A percentile compares a stretch with the other conserved stretches of the same genome.
These are phyloP conservation scores for Eutrema japonicum DNA, from an alignment of 345 rosid species.

Conservation along the genomic window DNA sequence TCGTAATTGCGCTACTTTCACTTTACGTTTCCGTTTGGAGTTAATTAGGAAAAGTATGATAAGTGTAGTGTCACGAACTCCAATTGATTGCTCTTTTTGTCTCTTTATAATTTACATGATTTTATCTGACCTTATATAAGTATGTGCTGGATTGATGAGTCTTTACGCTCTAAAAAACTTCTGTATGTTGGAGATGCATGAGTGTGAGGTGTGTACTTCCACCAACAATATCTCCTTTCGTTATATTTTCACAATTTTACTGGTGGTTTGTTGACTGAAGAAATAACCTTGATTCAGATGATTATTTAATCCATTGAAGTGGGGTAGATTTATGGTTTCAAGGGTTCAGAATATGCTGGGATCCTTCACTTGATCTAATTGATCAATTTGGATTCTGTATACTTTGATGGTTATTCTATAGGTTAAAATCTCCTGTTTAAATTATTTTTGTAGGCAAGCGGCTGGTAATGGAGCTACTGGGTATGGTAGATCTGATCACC, in stretches of 20 bases:
- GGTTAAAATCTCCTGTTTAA: constrained; percentile 34
- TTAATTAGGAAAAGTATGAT: no score
- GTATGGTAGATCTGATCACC: constrained; percentile 69
- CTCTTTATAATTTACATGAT: constrained; percentile 7
- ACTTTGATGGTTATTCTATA: constrained; percentile 10
- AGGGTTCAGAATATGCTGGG: constrained; percentile 29
- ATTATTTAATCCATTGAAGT: constrained; percentile 22
- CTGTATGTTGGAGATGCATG: constrained; percentile 28
- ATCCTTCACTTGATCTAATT: constrained; percentile 20
- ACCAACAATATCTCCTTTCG: not conserved
- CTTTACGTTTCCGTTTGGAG: no score
- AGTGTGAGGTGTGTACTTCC: constrained; percentile 12
- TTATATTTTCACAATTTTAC: constrained; percentile 16
- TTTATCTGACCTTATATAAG: constrained; percentile 29
- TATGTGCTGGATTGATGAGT: constrained; percentile 27
- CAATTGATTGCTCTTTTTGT: not conserved
- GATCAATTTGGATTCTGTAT: constrained; percentile 17
- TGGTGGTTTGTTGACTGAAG: constrained; percentile 12
- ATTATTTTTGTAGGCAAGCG: constrained; percentile 60
- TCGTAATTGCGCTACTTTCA: no score
- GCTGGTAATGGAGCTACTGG: constrained; percentile 64
- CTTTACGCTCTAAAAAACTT: constrained; percentile 11
- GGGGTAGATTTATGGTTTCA: constrained; percentile 27
- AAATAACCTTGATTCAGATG: constrained; percentile 5
- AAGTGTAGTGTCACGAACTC: no score